These are phyloP conservation scores for Rhodotorula babjevae DNA, from an alignment of 768 basidiomycete species.

Conservation along the genomic window DNA sequence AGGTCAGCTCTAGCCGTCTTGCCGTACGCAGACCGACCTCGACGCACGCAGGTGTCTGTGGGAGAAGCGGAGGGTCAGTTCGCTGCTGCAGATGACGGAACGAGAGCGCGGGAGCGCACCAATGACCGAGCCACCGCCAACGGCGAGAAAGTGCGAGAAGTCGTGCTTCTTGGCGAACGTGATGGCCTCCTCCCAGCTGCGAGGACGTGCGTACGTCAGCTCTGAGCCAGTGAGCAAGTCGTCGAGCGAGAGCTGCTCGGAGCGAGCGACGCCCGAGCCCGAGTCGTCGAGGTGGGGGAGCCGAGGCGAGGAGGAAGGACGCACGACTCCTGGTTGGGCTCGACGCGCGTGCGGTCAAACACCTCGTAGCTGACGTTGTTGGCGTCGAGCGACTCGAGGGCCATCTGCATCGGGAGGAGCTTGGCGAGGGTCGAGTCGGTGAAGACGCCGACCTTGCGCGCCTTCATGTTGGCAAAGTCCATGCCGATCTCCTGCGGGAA, in stretches of 20 bases:
- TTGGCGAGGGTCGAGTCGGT: slow-evolving; percentile 82
- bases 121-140: slow-evolving; percentile 47
- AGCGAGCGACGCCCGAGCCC: too few species aligned
- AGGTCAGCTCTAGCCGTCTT: too few species aligned
- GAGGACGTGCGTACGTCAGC: too few species aligned
- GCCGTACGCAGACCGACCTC: too few species aligned
- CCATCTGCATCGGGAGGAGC: slow-evolving; percentile 76
- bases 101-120: slow-evolving; percentile 7
- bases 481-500: slow-evolving; percentile 63
- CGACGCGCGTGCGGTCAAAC: slow-evolving; percentile 73
- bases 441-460: slow-evolving; percentile 84
- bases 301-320: not conserved
- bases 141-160: slow-evolving; percentile 69
- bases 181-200: slow-evolving; percentile 81
- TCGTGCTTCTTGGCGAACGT: slow-evolving; percentile 77
- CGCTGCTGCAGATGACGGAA: too few species aligned
- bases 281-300: too few species aligned
- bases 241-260: too few species aligned
- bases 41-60: slow-evolving; percentile 21
- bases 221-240: too few species aligned
- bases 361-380: slow-evolving; percentile 74
- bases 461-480: slow-evolving; percentile 90
- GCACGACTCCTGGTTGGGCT: slow-evolving; percentile 72
- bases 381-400: slow-evolving; percentile 70
- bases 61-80: not conserved